These are phyloP conservation scores for Cordyceps fumosorosea DNA, from an alignment of 2,329 filamentous ascomycete genomes.

Conservation along the genomic window DNA sequence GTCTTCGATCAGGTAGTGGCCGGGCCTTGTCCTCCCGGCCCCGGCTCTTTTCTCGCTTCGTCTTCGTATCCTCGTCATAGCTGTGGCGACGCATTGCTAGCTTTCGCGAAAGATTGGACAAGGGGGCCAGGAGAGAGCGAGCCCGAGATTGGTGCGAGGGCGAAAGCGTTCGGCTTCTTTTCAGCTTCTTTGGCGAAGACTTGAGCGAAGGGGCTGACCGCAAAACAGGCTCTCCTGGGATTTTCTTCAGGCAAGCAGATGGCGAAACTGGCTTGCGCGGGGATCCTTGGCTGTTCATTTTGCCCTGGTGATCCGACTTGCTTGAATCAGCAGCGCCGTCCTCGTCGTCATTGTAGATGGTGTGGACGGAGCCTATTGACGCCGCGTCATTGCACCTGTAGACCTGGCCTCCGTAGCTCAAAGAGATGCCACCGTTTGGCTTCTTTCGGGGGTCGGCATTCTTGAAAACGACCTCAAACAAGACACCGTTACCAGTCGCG, in stretches of 20 bases:
- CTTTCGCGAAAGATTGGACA: neutral
- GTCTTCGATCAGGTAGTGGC: neutral
- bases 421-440: neutral
- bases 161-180: conserved; percentile 3
- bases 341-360: conserved; percentile 12
- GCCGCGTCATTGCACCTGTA: neutral
- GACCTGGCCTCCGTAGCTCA: conserved; percentile 2
- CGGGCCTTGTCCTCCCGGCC: neutral
- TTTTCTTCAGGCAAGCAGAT: neutral
- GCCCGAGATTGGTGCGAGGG: neutral
- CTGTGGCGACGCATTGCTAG: neutral
- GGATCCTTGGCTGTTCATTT: neutral
- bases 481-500: neutral
- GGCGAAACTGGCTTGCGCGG: too few relatives aligned
- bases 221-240: neutral
- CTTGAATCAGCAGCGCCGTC: neutral
- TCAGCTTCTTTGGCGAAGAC: conserved; percentile 1
- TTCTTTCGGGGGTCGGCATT: neutral
- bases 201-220: neutral
- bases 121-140: neutral
- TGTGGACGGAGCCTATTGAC: conserved; percentile 3
- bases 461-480: conserved; percentile 8
- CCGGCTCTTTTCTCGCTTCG: neutral
- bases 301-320: neutral
- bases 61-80: neutral